Evolutionary conservation across 768 basidiomycete species (phyloP), one percentile per base, ranked within the genome.

Genomic region (Collybiopsis confluens): DNA sequence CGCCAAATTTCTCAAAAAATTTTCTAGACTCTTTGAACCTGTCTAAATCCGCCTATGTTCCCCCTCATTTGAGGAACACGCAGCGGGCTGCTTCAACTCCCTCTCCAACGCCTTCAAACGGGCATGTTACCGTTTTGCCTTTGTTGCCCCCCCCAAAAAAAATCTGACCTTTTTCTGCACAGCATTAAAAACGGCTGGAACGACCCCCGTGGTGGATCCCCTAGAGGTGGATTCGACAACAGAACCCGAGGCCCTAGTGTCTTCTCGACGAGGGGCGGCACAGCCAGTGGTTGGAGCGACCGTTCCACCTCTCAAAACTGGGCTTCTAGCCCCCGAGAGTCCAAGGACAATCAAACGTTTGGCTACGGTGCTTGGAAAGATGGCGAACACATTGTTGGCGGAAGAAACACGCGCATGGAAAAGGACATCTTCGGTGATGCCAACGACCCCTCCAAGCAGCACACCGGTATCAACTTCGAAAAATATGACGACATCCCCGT

Each of bases 401-500:
- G 76, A 18, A 85, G 88, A 63, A 97, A 95, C 75, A 73, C 75
- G 66, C 86, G 94, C 61, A 78, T 95, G 61, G 97, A 99, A 75
- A 94, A 92, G 73, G 95, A 98, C 65, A 87, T 99, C 36, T 99
- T 88, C 62, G 97, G 97, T 52, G 94, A 96, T 58, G 78, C 80
- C 37, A 75, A 81, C 43, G 96, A 98, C 68, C 82, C 87, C 21
- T 84, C 83, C 55, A 91, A 90, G 66, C 89, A 97, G 69, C 86
- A 92, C 67, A 96, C 95, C 41, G 97, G 97, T 58, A 98, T 99
- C 75, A 99, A 99, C 76, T 99, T 99, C 66, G 97, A 99, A 76
- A 97, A 97, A 73, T 99, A 98, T 64, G 97, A 97, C 71, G 96
- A 98, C 68, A 99, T 99, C 66, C 97, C 97, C 58, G 95, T 99